Evolutionary conservation across 164 flowering plant genomes (phyloP), one percentile per base, ranked within the genome.

Genomic region (Protea cynaroides): DNA sequence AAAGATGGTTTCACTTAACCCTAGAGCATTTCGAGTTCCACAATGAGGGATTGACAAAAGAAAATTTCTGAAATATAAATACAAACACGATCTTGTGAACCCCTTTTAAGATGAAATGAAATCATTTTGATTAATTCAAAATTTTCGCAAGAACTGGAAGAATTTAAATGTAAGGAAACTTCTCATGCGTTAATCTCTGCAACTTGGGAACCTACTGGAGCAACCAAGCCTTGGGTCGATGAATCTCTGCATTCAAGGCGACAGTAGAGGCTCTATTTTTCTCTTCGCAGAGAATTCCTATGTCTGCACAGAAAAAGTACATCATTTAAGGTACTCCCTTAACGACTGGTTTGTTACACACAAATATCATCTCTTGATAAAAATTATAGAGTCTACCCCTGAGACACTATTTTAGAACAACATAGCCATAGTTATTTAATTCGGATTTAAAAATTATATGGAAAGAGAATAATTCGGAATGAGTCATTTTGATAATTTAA

Each of bases 241-340:
- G 91, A 61, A 94, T 83, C 84, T 94, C 98, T 0, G 98, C 97
- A 66, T 91, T 87, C 73, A 91, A 25, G 11, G 98, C 97, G 25
- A 94, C 98, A 1, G 74, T 78, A 21, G 96, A 76, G 0, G 98
- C 97, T 65, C 87, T 80, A 56, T 74, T 88, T 59, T 78, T 86
- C 86, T 89, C 97, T 60, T 79, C 1, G 83, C 68, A 52, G 91
- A 91, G 23, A 34, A n/a, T 65, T 94, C 96, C 53, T 93, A 76
- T 86, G 89, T 94, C 97, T 91, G 71, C 23, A 2, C n/a, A n/a
- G n/a, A n/a, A n/a, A n/a, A 61, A 36, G n/a, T n/a, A n/a, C n/a
- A n/a, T n/a, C n/a, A 18, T 21, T 7, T 4, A 25, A 25, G n/a
- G n/a, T n/a, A n/a, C n/a, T n/a, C n/a, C n/a, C n/a, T n/a, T n/a